Conservation (phyloP, 129 eudicot species). For the Daucus carota region DH1_v3.0 NC_030384.2:35963001-35963500, state of each 20-base stretch:
- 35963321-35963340: slow-evolving; percentile 66
- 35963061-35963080: slow-evolving; percentile 62
- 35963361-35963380: slow-evolving; percentile 60
- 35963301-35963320: slow-evolving; percentile 85
- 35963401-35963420: slow-evolving; percentile 83
- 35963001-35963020: slow-evolving; percentile 66
- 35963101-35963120: slow-evolving; percentile 91
- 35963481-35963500: slow-evolving; percentile 76
- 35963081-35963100: slow-evolving; percentile 95
- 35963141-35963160: slow-evolving; percentile 77
- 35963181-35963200: not conserved
- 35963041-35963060: slow-evolving; percentile 73
- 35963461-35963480: slow-evolving; percentile 86
- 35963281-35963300: slow-evolving; percentile 88
- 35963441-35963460: slow-evolving; percentile 84
- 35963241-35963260: slow-evolving; percentile 83
- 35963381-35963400: slow-evolving; percentile 65
- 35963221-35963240: slow-evolving; percentile 14
- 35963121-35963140: slow-evolving; percentile 83
- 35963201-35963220: not conserved
- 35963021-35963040: slow-evolving; percentile 89
- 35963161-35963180: slow-evolving; percentile 38
- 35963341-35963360: slow-evolving; percentile 52
- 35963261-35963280: slow-evolving; percentile 64
- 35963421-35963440: slow-evolving; percentile 70